Evolutionary conservation across 2,329 filamentous ascomycete genomes (phyloP).

Genomic region (Hymenoscyphus infarciens): DNA sequence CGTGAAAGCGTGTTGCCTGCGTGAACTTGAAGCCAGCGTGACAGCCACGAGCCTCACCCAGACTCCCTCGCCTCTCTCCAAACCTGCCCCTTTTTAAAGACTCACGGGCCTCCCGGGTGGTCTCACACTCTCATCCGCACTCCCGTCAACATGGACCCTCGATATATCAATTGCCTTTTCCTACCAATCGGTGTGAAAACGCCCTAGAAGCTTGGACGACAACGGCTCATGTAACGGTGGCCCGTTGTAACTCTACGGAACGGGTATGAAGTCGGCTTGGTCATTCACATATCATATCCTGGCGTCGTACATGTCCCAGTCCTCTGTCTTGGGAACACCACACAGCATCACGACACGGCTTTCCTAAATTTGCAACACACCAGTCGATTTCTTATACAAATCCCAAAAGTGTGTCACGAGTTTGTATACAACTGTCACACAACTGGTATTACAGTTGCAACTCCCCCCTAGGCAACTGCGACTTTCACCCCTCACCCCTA

Average conservation of each 20-base stretch:
- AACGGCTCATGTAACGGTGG: neutral
- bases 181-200: neutral
- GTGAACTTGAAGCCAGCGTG: neutral
- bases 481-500: neutral
- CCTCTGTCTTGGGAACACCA: neutral
- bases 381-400: neutral
- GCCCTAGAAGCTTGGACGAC: neutral
- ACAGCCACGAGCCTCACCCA: neutral
- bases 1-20: neutral
- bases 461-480: neutral
- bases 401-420: neutral
- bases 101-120: conserved; percentile 1
- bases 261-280: neutral
- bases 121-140: neutral
- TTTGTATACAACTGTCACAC: neutral
- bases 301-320: neutral
- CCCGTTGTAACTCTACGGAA: neutral
- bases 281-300: neutral
- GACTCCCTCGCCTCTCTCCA: neutral
- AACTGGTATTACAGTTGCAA: neutral
- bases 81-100: neutral
- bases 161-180: neutral
- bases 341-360: conserved; percentile 1
- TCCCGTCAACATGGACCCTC: neutral
- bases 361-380: conserved; percentile 1